phyloP scores from a whole-genome alignment of 495 filamentous ascomycete genomes.

The Hapsidospora chrysogenum region DNA sequence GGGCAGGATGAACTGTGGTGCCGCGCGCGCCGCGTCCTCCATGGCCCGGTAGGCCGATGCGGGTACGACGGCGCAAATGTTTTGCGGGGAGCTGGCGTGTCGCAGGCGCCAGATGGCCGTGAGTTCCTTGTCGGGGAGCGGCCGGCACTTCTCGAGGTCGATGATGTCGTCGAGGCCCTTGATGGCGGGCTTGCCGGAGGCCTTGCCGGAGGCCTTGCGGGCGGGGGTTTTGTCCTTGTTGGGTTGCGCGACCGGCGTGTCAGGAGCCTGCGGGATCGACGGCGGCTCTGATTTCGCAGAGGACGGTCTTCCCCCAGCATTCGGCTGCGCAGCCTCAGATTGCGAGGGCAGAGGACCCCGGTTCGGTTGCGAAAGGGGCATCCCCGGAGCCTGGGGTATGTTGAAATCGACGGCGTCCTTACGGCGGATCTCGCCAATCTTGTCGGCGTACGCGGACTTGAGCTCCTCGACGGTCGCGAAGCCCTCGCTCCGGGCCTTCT shows the following conservation, averaged over 20 bases:
- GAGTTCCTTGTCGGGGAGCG: conserved; percentile 66
- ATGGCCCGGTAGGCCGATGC: conserved; percentile 52
- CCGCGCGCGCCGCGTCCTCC: conserved; percentile 42
- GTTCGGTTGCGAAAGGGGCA: conserved; percentile 3
- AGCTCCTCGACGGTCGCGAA: conserved; percentile 56
- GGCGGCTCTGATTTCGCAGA: conserved; percentile 13
- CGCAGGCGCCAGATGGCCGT: conserved; percentile 83
- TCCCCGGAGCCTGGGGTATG: conserved; percentile 4
- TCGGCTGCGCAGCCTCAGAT: not conserved
- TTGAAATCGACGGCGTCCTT: conserved; percentile 23
- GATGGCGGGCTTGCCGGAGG: conserved; percentile 32
- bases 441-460: conserved; percentile 66
- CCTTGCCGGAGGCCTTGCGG: conserved; percentile 4
- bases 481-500: conserved; percentile 71
- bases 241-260: not conserved
- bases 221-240: conserved; percentile 8
- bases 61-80: conserved; percentile 71
- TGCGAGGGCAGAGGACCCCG: conserved; percentile 4
- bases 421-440: conserved; percentile 50
- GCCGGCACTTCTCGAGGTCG: conserved; percentile 57
- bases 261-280: conserved; percentile 6
- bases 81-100: conserved; percentile 48
- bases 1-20: conserved; percentile 84
- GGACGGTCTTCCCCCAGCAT: conserved; percentile 1
- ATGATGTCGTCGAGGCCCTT: conserved; percentile 74